Percentiles rank a stretch among this genome's conserved stretches.
phyloP scores from a whole-genome alignment of 805 yeast genomes.

The Geotrichum ghanense region DNA sequence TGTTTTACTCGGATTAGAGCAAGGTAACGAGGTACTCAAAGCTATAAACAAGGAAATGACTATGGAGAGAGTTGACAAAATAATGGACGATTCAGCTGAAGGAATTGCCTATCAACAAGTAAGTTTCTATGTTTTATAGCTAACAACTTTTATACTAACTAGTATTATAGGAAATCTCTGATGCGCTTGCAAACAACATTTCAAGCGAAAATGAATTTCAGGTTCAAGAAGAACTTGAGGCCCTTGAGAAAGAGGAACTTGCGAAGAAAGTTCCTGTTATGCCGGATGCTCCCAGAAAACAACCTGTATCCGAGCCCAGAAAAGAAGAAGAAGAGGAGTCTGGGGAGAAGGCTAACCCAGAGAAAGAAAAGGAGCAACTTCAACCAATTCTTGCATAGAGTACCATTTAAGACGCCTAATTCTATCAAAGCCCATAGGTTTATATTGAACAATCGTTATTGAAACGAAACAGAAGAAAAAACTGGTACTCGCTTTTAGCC shows the following conservation, averaged over 20 bases:
- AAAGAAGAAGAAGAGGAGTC: not conserved
- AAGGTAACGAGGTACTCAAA: slow-evolving; percentile 69
- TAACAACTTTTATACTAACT: not conserved
- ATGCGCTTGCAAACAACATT: slow-evolving; percentile 25
- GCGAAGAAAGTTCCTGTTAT: not conserved
- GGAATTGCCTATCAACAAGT: slow-evolving; percentile 63
- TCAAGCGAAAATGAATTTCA: slow-evolving; percentile 29
- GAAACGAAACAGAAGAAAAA: too few relatives aligned
- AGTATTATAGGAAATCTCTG: slow-evolving; percentile 24
- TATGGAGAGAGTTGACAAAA: slow-evolving; percentile 63
- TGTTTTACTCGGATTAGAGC: slow-evolving; percentile 64
- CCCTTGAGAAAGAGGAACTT: slow-evolving; percentile 15
- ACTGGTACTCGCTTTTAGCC: too few relatives aligned
- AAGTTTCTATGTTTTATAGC: not conserved
- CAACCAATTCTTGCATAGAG: not conserved
- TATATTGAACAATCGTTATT: too few relatives aligned
- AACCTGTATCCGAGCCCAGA: not conserved
- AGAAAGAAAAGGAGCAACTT: not conserved
- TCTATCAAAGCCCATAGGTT: too few relatives aligned
- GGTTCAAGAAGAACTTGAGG: slow-evolving; percentile 23
- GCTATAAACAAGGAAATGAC: slow-evolving; percentile 70
- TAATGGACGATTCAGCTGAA: slow-evolving; percentile 77
- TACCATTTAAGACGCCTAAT: not conserved
- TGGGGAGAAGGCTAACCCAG: slow-evolving; percentile 9
- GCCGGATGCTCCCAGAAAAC: not conserved